Evolutionary conservation across 139 green algal species (phyloP).

Genomic region (Tetraselmis striata): DNA sequence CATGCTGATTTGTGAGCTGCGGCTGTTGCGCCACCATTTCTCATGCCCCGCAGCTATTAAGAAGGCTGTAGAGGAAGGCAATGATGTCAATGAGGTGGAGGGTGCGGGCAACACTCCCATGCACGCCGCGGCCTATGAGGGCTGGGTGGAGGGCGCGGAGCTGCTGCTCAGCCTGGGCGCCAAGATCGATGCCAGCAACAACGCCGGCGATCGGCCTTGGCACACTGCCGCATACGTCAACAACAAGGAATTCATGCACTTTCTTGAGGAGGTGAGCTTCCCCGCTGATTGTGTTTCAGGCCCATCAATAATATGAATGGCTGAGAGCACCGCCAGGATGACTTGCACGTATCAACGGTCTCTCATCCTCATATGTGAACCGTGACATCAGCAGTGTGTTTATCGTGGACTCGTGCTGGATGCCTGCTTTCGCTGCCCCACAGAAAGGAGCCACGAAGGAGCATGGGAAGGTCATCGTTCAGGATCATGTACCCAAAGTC

Average conservation of each 20-base stretch:
- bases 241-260: conserved; percentile 55
- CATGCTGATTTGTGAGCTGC: no score
- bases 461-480: conserved; percentile 80
- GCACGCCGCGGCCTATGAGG: conserved; percentile 73
- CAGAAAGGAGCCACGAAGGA: conserved; percentile 67
- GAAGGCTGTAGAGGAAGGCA: conserved; percentile 47
- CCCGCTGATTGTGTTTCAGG: no score
- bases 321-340: no score
- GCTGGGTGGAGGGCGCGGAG: conserved; percentile 76
- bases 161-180: conserved; percentile 79
- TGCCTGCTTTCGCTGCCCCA: no score
- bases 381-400: no score
- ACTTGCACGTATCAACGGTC: no score
- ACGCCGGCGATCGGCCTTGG: conserved; percentile 81
- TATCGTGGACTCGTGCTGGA: no score
- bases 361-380: no score
- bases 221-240: conserved; percentile 80
- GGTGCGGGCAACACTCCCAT: conserved; percentile 84
- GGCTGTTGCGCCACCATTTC: no score
- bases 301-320: no score
- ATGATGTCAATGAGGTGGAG: conserved; percentile 89
- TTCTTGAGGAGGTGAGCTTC: conserved; percentile 62
- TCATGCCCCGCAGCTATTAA: conserved; percentile 58
- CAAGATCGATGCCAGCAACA: conserved; percentile 88
- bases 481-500: conserved; percentile 91